Base-by-base conservation (phyloP, 805 yeast genomes). In the Wickerhamomyces silvicola region DNA sequence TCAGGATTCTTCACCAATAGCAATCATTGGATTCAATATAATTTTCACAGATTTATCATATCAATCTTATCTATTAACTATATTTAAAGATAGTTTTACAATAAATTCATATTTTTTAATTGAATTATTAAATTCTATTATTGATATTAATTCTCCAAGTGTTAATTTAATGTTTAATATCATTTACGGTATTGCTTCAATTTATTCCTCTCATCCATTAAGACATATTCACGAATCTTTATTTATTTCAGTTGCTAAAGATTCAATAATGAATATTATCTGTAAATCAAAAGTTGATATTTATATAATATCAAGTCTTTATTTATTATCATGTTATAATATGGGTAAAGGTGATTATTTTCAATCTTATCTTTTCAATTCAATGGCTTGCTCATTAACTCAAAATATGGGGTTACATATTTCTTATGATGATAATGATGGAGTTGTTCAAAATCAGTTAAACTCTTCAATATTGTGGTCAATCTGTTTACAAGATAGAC, bases 381-480 rank as follows among this genome's bases (percentile, higher is more conserved):
- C 60, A 1, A 50, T 58, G 43, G 50, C 57, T 1, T 56, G 62
- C 22, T 43, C 60, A 5, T 32, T 56, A 16, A 43, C 59, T 1
- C 62, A 57, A 33, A 61, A 57, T 30, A 46, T 57, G 52, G 61
- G 62, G 3, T 37, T 46, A 16, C 62, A 57, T 30, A 56, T 57
- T 22, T 42, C 46, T 2, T 39, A 39, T 20, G 35, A 34, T 13
- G 30, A 34, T 15, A 28, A 32, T 13, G 24, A 15, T n/a, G 18
- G 43, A 31, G 6, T 24, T 25, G 8, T 31, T 37, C 10, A 27
- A 28, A 27, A 59, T 2, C 57, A 57, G 2, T 37, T 42, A 16
- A 44, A 45, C 20, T 47, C 57, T 0, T 48, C 59, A 3, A 37
- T 46, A 2, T 31, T 57, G 2, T 57, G 62, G 62, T 44, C 57